Evolutionary conservation across 108 stramenopile genomes (phyloP).

Genomic region (Cyclotella atomus): DNA sequence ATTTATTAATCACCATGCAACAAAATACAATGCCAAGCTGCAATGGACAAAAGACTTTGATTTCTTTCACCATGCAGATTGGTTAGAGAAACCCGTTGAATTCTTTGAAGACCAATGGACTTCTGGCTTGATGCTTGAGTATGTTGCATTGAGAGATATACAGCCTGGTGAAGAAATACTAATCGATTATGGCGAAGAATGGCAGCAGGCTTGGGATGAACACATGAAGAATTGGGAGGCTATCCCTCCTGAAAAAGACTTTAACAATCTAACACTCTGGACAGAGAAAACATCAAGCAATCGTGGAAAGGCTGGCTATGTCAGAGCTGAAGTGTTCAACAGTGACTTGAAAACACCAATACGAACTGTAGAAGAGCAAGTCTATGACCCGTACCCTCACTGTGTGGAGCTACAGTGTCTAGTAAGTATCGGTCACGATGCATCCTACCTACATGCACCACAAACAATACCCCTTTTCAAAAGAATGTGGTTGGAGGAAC

Average conservation of each 20-base stretch:
- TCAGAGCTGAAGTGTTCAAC: constrained; percentile 38
- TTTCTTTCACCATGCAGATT: constrained; percentile 62
- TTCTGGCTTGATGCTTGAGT: constrained; percentile 63
- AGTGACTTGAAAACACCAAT: constrained; percentile 16
- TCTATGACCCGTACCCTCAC: constrained; percentile 40
- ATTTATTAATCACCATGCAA: constrained; percentile 75
- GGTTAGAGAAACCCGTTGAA: constrained; percentile 62
- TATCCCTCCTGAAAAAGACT: constrained; percentile 29
- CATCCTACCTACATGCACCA: constrained; percentile 31
- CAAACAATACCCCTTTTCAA: constrained; percentile 31
- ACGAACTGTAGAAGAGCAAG: constrained; percentile 44
- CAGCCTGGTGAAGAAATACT: constrained; percentile 73
- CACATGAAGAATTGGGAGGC: constrained; percentile 56
- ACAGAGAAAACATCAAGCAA: constrained; percentile 9
- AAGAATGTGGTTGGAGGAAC: constrained; percentile 15
- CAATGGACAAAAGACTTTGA: constrained; percentile 64
- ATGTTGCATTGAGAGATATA: constrained; percentile 61
- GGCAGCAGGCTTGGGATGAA: constrained; percentile 64
- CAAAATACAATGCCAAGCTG: constrained; percentile 65
- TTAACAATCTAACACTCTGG: constrained; percentile 45
- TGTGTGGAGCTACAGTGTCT: constrained; percentile 25
- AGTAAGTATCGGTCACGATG: constrained; percentile 32
- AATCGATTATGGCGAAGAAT: constrained; percentile 61
- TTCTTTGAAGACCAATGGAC: constrained; percentile 54
- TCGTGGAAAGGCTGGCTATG: constrained; percentile 27